These are phyloP conservation scores for Trypanosoma grayi DNA, from an alignment of 208 protist genomes.

Conservation along the genomic window DNA sequence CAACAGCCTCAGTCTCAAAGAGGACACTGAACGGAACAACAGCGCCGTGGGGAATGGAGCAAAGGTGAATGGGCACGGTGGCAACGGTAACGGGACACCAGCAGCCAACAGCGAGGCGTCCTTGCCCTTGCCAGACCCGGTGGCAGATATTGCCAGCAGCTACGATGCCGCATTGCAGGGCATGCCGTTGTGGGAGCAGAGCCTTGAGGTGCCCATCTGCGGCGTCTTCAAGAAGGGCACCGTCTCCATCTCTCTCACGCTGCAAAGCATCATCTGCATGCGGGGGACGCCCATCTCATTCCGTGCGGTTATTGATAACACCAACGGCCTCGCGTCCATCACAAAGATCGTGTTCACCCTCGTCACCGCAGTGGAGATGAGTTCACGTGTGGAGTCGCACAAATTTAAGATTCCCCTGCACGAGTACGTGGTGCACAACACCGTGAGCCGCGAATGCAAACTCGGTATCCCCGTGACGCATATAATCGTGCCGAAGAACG, in stretches of 20 bases:
- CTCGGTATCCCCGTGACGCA: constrained; percentile 28
- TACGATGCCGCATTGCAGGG: neutral
- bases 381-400: constrained; percentile 32
- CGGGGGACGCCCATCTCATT: constrained; percentile 16
- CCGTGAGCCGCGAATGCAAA: constrained; percentile 11
- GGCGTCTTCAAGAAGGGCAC: constrained; percentile 25
- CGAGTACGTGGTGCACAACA: constrained; percentile 41
- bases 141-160: neutral
- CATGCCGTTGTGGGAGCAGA: constrained; percentile 23
- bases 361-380: constrained; percentile 40
- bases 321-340: constrained; percentile 42
- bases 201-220: constrained; percentile 33
- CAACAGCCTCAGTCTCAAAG: no score
- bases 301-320: constrained; percentile 51
- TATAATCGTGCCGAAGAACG: constrained; percentile 33
- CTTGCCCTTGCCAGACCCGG: neutral
- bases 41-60: no score
- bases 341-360: constrained; percentile 46
- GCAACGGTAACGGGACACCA: no score
- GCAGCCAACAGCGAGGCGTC: no score
- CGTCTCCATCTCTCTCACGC: constrained; percentile 11
- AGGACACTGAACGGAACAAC: no score
- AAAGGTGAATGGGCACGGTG: no score
- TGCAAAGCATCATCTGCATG: constrained; percentile 24
- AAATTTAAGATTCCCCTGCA: constrained; percentile 18